Evolutionary conservation across 148 eudicot species (phyloP).

Genomic region (Chenopodium quinoa): DNA sequence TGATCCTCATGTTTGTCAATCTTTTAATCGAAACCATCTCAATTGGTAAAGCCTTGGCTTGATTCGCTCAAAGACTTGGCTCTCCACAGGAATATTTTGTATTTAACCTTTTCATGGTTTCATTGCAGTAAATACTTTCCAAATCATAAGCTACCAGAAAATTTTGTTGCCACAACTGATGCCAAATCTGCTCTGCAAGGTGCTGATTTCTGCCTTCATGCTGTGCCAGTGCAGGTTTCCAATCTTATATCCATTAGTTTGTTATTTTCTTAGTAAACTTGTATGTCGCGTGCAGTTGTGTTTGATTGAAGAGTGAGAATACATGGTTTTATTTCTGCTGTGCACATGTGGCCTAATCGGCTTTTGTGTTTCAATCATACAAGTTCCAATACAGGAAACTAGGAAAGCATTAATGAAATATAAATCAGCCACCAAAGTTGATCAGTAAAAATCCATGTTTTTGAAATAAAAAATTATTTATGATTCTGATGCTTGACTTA

Average conservation of each 20-base stretch:
- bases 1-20: conserved; percentile 67
- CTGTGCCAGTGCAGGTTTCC: conserved; percentile 93
- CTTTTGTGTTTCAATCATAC: background rate
- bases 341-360: conserved; percentile 2
- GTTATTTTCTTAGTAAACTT: background rate
- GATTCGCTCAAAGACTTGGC: conserved; percentile 12
- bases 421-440: too few relatives aligned
- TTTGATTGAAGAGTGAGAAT: background rate
- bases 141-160: conserved; percentile 74
- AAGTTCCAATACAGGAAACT: too few relatives aligned
- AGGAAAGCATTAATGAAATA: too few relatives aligned
- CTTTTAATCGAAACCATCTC: conserved; percentile 62
- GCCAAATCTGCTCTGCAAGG: conserved; percentile 73
- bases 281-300: background rate
- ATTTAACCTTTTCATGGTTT: conserved; percentile 18
- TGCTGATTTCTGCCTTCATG: conserved; percentile 98
- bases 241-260: conserved; percentile 7
- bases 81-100: background rate
- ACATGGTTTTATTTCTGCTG: background rate
- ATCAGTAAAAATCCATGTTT: too few relatives aligned
- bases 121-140: conserved; percentile 82
- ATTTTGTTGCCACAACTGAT: conserved; percentile 81
- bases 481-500: too few relatives aligned
- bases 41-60: conserved; percentile 49
- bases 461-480: too few relatives aligned